These are phyloP conservation scores for Ceratocystis eucalypticola DNA, from an alignment of 2,329 filamentous ascomycete species.

Conservation along the genomic window DNA sequence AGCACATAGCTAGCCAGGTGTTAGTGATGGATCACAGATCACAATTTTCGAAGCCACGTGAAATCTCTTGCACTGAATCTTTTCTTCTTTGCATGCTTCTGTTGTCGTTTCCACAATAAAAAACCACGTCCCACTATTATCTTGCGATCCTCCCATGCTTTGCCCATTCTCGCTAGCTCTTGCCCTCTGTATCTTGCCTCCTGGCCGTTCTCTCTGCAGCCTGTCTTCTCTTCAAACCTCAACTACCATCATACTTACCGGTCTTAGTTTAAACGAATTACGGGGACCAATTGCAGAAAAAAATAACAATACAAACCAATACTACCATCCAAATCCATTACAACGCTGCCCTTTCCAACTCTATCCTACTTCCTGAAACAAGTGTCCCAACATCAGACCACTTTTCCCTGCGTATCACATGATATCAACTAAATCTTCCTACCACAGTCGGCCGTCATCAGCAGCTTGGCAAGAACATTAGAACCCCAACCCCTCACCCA, in stretches of 20 bases:
- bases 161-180: too few species aligned
- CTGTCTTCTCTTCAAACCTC: neutral
- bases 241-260: neutral
- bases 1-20: neutral
- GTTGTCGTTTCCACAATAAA: too few species aligned
- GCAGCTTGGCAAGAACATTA: neutral
- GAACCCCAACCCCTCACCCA: neutral
- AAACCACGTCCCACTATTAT: too few species aligned
- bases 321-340: neutral
- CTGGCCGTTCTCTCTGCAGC: neutral
- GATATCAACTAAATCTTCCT: neutral
- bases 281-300: neutral
- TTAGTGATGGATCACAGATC: too few species aligned
- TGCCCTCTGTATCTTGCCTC: neutral
- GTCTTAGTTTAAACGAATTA: neutral
- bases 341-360: constrained; percentile 5
- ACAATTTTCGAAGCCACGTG: too few species aligned
- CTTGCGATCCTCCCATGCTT: too few species aligned
- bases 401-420: neutral
- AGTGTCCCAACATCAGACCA: constrained; percentile 1
- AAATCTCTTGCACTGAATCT: too few species aligned
- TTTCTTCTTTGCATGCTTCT: too few species aligned
- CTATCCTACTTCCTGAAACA: neutral
- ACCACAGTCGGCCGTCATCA: too few species aligned
- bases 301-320: neutral